These are phyloP conservation scores for Fusarium duplospermum DNA, from an alignment of 2,329 filamentous ascomycete genomes.

Conservation along the genomic window DNA sequence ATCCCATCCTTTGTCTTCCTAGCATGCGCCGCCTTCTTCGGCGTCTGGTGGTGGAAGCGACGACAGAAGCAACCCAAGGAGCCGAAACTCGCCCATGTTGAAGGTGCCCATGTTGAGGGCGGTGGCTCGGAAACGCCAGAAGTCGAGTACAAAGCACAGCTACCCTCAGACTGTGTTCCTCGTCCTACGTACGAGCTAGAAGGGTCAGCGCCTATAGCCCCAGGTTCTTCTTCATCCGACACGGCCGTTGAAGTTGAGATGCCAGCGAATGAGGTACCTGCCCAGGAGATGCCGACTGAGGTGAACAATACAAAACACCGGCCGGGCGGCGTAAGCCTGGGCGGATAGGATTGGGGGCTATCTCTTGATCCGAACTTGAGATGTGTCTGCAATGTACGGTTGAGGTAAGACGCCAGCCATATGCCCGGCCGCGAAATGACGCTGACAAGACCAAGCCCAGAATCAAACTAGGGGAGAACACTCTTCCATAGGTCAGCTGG, in stretches of 20 bases:
- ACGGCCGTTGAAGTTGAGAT: neutral
- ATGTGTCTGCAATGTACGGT: neutral
- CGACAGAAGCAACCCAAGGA: neutral
- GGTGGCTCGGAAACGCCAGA: neutral
- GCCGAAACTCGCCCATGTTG: neutral
- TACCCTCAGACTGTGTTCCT: constrained; percentile 4
- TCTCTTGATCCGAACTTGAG: neutral
- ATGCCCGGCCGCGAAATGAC: neutral
- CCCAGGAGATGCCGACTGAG: constrained; percentile 1
- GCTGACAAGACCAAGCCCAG: neutral
- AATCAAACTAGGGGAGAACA: neutral
- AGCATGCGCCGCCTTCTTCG: neutral
- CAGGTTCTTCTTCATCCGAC: neutral
- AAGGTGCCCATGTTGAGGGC: neutral
- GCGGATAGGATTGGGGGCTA: neutral
- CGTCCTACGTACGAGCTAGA: neutral
- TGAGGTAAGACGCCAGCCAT: neutral
- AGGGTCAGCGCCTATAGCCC: neutral
- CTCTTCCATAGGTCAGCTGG: neutral
- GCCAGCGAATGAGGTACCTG: constrained; percentile 6
- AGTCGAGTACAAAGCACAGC: neutral
- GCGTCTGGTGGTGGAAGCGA: neutral
- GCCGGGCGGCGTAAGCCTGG: neutral
- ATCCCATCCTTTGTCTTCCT: neutral
- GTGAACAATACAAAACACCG: neutral